These are phyloP conservation scores for Erigeron canadensis DNA, from an alignment of 129 eudicot genomes.

Conservation along the genomic window DNA sequence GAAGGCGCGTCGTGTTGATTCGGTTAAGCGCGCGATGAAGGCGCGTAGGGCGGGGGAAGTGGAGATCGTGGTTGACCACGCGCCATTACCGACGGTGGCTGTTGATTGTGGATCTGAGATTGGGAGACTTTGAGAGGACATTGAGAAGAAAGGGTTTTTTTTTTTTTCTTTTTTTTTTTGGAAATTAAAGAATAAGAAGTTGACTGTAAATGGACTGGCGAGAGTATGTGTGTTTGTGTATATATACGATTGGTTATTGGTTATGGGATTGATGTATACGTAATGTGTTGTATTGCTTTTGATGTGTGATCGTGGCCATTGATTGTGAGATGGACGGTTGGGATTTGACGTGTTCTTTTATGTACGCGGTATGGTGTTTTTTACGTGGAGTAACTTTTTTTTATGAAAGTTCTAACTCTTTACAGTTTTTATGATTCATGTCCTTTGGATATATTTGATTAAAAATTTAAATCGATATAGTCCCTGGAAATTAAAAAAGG, in stretches of 20 bases:
- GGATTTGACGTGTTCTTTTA: neutral
- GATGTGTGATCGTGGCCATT: neutral
- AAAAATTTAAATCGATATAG: too few relatives aligned
- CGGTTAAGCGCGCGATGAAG: slow-evolving; percentile 44
- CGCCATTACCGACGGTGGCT: slow-evolving; percentile 18
- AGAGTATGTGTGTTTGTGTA: neutral
- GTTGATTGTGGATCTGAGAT: slow-evolving; percentile 31
- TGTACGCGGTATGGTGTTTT: slow-evolving; percentile 12
- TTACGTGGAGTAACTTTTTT: too few relatives aligned
- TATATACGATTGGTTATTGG: slow-evolving; percentile 5
- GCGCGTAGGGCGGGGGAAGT: slow-evolving; percentile 55
- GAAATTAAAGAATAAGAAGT: neutral
- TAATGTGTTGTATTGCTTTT: neutral
- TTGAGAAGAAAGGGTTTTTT: slow-evolving; percentile 4
- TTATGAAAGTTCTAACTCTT: too few relatives aligned
- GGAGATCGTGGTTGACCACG: slow-evolving; percentile 32
- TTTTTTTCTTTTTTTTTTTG: neutral
- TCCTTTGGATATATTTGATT: too few relatives aligned
- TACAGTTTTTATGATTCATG: too few relatives aligned
- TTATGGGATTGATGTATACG: slow-evolving; percentile 6
- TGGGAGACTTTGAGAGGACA: slow-evolving; percentile 45
- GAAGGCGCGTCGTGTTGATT: slow-evolving; percentile 46
- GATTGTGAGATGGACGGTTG: slow-evolving; percentile 2
- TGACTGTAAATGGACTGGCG: slow-evolving; percentile 3
- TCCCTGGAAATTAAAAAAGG: too few relatives aligned